Base-by-base conservation (phyloP, 2,329 filamentous ascomycete species). In the Sarocladiaceae sp. region DNA sequence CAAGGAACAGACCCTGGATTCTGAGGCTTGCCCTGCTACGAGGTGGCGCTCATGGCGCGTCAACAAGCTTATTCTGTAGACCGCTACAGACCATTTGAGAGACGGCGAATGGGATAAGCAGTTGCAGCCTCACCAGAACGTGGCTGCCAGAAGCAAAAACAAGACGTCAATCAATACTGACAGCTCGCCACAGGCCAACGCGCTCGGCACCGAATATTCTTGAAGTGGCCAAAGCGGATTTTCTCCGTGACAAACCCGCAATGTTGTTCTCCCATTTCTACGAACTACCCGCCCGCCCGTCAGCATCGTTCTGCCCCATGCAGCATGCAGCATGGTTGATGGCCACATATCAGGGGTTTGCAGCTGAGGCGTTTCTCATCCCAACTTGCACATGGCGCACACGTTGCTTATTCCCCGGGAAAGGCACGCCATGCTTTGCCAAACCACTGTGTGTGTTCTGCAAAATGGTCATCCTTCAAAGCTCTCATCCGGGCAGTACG, bases 321-420 rank as follows among this genome's bases (percentile, higher is more conserved):
- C n/a, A n/a, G n/a, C n/a, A n/a, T n/a, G n/a, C n/a, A n/a, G n/a
- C n/a, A n/a, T n/a, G n/a, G n/a, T n/a, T n/a, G n/a, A n/a, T n/a
- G n/a, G n/a, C n/a, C n/a, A n/a, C n/a, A n/a, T n/a, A n/a, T n/a
- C 40, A 28, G 18, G 25, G 23, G 44, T 22, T 20, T 48, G 26
- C 44, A 48, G n/a, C 15, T 17, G 25, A 46, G 40, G 22, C 40
- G n/a, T 18, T n/a, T 5, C 29, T 33, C 44, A 48, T 33, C n/a
- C 18, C n/a, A 12, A 18, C 4, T n/a, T 18, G 44, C 31, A 33
- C 3, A 5, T 31, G 25, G 44, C 33, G 28, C 26, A 10, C 44
- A 48, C 44, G 44, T 33, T 48, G 26, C 44, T 48, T 48, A 48
- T 48, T 48, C 28, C 44, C 44, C 44, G 28, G n/a, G 13, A 20